phyloP scores from a whole-genome alignment of 331 rosid genomes.

The Rhamnella rubrinervis region DNA sequence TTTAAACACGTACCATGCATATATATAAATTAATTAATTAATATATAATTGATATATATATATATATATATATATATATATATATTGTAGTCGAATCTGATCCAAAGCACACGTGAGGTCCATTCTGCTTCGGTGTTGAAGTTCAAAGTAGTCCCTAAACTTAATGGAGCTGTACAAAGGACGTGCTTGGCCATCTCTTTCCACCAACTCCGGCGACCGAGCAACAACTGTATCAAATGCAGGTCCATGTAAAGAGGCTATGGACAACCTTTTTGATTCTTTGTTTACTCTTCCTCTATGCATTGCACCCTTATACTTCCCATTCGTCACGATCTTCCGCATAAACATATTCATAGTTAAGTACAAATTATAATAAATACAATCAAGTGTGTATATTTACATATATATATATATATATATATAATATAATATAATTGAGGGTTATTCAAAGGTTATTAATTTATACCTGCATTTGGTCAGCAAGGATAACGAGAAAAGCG shows the following conservation, averaged over 20 bases:
- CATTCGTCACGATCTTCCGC: constrained; percentile 40
- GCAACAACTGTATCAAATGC: constrained; percentile 27
- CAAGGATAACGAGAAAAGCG: constrained; percentile 2
- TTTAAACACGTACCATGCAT: no score
- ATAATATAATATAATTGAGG: no score
- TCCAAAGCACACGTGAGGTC: constrained; percentile 12
- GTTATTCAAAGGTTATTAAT: not conserved
- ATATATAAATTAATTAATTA: no score
- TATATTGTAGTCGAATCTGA: not conserved
- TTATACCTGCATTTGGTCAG: constrained; percentile 14
- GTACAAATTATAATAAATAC: no score
- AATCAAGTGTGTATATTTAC: no score
- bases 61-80: no score
- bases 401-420: no score
- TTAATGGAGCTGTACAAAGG: constrained; percentile 32
- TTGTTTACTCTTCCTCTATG: constrained; percentile 46
- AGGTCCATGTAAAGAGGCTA: constrained; percentile 48
- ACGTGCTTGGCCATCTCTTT: constrained; percentile 10
- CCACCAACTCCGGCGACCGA: constrained; percentile 35
- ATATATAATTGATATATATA: no score
- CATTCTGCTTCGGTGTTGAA: constrained; percentile 31
- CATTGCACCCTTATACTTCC: constrained; percentile 46
- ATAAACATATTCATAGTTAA: no score
- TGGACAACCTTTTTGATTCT: constrained; percentile 36
- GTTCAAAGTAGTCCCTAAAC: constrained; percentile 35